A percentile compares a stretch with the other conserved stretches of the same genome.
Evolutionary conservation across 1,284 basidiomycete species (phyloP).

Genomic region (Ganoderma lingzhi): DNA sequence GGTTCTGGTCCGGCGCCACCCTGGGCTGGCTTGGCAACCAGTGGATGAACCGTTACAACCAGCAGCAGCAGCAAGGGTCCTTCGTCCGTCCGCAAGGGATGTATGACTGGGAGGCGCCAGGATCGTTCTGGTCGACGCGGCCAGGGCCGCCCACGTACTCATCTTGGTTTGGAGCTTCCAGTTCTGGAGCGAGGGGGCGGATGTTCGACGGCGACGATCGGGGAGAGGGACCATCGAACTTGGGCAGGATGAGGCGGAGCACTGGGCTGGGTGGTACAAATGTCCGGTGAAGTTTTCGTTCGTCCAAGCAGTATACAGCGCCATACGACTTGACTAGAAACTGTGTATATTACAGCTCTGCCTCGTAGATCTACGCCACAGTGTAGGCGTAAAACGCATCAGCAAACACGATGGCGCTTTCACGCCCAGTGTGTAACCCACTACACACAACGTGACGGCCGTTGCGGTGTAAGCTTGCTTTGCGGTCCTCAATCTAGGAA

Average conservation of each 20-base stretch:
- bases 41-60: slow-evolving; percentile 52
- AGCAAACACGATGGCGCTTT: not conserved
- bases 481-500: not conserved
- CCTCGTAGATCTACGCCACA: not conserved
- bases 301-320: not conserved
- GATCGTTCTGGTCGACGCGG: slow-evolving; percentile 29
- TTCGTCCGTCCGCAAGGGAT: slow-evolving; percentile 38
- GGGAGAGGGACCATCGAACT: slow-evolving; percentile 72
- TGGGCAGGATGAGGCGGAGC: slow-evolving; percentile 71
- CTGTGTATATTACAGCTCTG: not conserved
- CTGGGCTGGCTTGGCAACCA: slow-evolving; percentile 73
- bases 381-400: not conserved
- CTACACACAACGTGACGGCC: not conserved
- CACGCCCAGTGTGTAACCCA: not conserved
- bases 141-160: slow-evolving; percentile 15
- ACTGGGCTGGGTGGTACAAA: slow-evolving; percentile 77
- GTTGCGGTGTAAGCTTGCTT: not conserved
- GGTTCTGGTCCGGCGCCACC: slow-evolving; percentile 84
- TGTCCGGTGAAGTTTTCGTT: slow-evolving; percentile 47
- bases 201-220: slow-evolving; percentile 54
- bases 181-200: slow-evolving; percentile 18
- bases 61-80: slow-evolving; percentile 28
- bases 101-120: slow-evolving; percentile 64
- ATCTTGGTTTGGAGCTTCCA: slow-evolving; percentile 19
- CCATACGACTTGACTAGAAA: not conserved